Evolutionary conservation across 768 basidiomycete genomes (phyloP).

Genomic region (Leccinum truebloodii): DNA sequence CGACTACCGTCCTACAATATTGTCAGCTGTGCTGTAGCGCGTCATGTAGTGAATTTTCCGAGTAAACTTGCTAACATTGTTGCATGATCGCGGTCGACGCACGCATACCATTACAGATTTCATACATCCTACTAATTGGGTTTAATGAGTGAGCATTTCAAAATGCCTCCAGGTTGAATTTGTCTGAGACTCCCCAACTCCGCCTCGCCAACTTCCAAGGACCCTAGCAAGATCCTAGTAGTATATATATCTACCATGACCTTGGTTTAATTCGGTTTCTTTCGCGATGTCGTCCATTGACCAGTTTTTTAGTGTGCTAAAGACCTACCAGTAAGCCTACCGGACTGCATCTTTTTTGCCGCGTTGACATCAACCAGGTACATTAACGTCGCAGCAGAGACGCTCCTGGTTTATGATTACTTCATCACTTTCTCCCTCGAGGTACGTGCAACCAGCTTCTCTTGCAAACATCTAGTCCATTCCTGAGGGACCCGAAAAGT

Average conservation of each 20-base stretch:
- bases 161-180: no score
- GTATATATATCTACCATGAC: background rate
- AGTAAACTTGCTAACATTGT: no score
- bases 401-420: slow-evolving; percentile 8
- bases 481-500: background rate
- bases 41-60: no score
- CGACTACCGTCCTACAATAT: no score
- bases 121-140: no score
- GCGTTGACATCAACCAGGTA: background rate
- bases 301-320: background rate
- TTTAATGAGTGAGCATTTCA: no score
- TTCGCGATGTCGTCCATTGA: background rate
- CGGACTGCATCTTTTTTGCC: background rate
- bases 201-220: no score
- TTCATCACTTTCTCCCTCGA: slow-evolving; percentile 15
- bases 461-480: background rate
- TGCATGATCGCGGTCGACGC: no score
- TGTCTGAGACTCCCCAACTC: no score
- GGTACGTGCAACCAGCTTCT: slow-evolving; percentile 1
- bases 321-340: background rate
- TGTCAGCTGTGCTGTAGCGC: no score
- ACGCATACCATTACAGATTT: no score
- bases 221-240: no score
- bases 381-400: background rate
- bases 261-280: background rate